A percentile compares a stretch with the other conserved stretches of the same genome.
Evolutionary conservation across 805 yeast genomes (phyloP).

Genomic region (Nakazawaea populi): DNA sequence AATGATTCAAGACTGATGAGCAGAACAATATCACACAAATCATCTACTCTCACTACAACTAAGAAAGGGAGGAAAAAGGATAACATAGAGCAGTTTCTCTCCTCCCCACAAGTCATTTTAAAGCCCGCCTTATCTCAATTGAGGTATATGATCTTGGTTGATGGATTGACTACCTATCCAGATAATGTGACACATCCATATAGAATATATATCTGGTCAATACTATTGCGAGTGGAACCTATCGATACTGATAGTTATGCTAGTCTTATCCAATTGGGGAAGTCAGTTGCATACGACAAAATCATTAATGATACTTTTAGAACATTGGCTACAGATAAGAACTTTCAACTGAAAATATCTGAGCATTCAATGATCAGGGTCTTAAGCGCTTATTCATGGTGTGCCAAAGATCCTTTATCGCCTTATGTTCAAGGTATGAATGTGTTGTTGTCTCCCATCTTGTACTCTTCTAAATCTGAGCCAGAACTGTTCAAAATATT

Average conservation of each 20-base stretch:
- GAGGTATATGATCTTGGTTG: slow-evolving; percentile 44
- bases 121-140: slow-evolving; percentile 47
- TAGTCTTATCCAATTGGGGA: slow-evolving; percentile 46
- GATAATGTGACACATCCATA: slow-evolving; percentile 45
- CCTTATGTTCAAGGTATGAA: slow-evolving; percentile 91
- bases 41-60: slow-evolving; percentile 2
- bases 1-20: background rate
- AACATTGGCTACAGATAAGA: slow-evolving; percentile 69
- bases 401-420: slow-evolving; percentile 21
- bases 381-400: slow-evolving; percentile 64
- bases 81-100: slow-evolving; percentile 45
- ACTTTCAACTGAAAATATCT: slow-evolving; percentile 59
- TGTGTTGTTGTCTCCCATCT: slow-evolving; percentile 77
- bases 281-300: slow-evolving; percentile 56
- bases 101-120: slow-evolving; percentile 36
- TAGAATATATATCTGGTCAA: slow-evolving; percentile 76
- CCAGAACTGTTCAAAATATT: slow-evolving; percentile 80
- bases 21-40: slow-evolving; percentile 2
- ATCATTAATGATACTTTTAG: slow-evolving; percentile 83
- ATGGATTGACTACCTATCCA: slow-evolving; percentile 29
- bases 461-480: slow-evolving; percentile 71
- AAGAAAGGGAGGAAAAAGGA: slow-evolving; percentile 41
- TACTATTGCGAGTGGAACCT: slow-evolving; percentile 60
- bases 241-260: slow-evolving; percentile 50
- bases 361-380: slow-evolving; percentile 65